Conservation (phyloP, 768 basidiomycete species). For the Amanita muscaria region DNA sequence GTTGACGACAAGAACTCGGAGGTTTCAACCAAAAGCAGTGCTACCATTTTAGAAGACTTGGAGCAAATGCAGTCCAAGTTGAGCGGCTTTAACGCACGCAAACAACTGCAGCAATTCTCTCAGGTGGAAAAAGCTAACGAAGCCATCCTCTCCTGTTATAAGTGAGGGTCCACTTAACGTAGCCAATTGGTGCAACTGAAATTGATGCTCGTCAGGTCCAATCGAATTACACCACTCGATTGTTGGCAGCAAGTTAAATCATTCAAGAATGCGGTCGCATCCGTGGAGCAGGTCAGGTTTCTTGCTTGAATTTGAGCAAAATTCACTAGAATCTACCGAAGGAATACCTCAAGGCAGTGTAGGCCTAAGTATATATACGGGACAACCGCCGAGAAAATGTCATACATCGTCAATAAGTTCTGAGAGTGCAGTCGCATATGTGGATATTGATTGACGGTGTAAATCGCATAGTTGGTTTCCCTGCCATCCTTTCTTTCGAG, state of each 20-base stretch:
- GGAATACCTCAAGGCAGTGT: conserved; percentile 57
- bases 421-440: conserved; percentile 4
- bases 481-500: neutral
- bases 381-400: neutral
- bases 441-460: conserved; percentile 6
- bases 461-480: neutral
- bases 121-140: conserved; percentile 48
- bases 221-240: conserved; percentile 47
- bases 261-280: conserved; percentile 62
- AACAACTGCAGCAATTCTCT: conserved; percentile 44
- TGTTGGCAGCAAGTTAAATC: conserved; percentile 66
- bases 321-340: conserved; percentile 19
- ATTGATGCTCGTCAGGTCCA: conserved; percentile 32
- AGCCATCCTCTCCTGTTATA: conserved; percentile 68
- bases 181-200: conserved; percentile 1
- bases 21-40: conserved; percentile 43
- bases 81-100: conserved; percentile 56
- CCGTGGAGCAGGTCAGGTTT: conserved; percentile 54
- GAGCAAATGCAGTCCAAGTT: conserved; percentile 67
- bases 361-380: conserved; percentile 20
- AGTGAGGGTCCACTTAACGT: conserved; percentile 30
- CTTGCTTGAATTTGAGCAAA: neutral
- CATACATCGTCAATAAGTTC: conserved; percentile 3
- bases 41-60: conserved; percentile 61
- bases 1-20: conserved; percentile 27